phyloP scores from a whole-genome alignment of 345 rosid genomes.

The Arabidopsis arenosa region DNA sequence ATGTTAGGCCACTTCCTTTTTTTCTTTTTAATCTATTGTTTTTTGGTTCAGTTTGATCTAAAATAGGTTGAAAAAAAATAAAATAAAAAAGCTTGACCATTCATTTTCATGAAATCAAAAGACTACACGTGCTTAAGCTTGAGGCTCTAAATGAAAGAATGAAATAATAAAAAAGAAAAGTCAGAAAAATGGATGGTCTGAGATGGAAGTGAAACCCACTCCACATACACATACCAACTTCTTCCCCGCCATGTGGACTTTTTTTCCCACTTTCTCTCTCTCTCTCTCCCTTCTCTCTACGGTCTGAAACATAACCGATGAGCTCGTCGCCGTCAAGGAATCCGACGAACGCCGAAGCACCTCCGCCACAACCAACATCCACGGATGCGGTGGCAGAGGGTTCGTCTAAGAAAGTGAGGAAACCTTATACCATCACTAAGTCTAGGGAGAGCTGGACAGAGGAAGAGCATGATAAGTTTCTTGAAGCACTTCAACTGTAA shows the following conservation, averaged over 20 bases:
- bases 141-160: slow-evolving; percentile 25
- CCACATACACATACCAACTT: slow-evolving; percentile 36
- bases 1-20: neutral
- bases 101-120: slow-evolving; percentile 13
- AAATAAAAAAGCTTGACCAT: slow-evolving; percentile 20
- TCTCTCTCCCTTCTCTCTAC: slow-evolving; percentile 12
- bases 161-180: neutral
- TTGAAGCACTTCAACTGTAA: slow-evolving; percentile 96
- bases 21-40: neutral
- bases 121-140: slow-evolving; percentile 22
- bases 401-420: slow-evolving; percentile 78
- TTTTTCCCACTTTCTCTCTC: slow-evolving; percentile 30
- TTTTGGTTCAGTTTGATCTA: neutral
- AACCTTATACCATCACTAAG: slow-evolving; percentile 98
- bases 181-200: slow-evolving; percentile 33
- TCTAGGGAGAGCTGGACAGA: slow-evolving; percentile 99
- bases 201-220: slow-evolving; percentile 15
- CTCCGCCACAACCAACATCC: slow-evolving; percentile 48
- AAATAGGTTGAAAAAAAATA: neutral
- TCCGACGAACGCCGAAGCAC: slow-evolving; percentile 47
- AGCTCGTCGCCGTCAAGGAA: slow-evolving; percentile 51
- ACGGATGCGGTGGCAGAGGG: slow-evolving; percentile 47
- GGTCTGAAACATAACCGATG: slow-evolving; percentile 25
- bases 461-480: slow-evolving; percentile 97
- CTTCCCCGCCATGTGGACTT: slow-evolving; percentile 47